Conservation (phyloP, 345 rosid genomes). For the Clarkia xantiana region DNA sequence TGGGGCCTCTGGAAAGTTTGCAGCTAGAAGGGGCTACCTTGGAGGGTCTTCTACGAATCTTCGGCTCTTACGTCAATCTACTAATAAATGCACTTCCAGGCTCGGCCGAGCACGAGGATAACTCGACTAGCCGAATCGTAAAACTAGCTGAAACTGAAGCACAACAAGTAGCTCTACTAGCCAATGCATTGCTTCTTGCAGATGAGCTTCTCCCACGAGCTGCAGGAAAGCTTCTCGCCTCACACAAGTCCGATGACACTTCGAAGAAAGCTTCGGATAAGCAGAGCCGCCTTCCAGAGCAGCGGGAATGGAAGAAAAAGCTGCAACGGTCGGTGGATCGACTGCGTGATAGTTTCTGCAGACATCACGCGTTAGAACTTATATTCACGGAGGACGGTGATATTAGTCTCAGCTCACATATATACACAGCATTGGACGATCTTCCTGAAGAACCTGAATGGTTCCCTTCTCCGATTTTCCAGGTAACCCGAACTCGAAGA, state of each 20-base stretch:
- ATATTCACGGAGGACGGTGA: conserved; percentile 82
- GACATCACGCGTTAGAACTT: conserved; percentile 80
- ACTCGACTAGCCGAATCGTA: conserved; percentile 40
- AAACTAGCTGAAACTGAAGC: conserved; percentile 65
- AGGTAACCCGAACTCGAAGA: conserved; percentile 19
- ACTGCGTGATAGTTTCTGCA: conserved; percentile 80
- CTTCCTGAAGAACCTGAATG: conserved; percentile 59
- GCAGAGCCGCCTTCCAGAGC: conserved; percentile 64
- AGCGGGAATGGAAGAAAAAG: conserved; percentile 71
- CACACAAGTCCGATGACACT: conserved; percentile 27
- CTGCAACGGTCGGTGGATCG: conserved; percentile 70
- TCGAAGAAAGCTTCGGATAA: conserved; percentile 45
- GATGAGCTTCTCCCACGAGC: conserved; percentile 84
- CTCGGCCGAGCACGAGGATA: conserved; percentile 61
- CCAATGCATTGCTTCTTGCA: conserved; percentile 69
- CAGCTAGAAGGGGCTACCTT: conserved; percentile 60
- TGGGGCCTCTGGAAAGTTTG: conserved; percentile 57
- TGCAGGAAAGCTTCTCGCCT: conserved; percentile 51
- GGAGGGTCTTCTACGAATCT: conserved; percentile 67
- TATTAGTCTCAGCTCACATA: conserved; percentile 38
- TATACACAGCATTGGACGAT: conserved; percentile 50
- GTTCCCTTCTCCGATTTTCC: conserved; percentile 71
- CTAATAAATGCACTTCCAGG: conserved; percentile 71
- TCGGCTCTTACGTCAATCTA: conserved; percentile 53
- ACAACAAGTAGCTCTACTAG: conserved; percentile 74